Evolutionary conservation across 192 early-diverging fungal genomes (phyloP).

Genomic region (Gaertneriomyces sp.): DNA sequence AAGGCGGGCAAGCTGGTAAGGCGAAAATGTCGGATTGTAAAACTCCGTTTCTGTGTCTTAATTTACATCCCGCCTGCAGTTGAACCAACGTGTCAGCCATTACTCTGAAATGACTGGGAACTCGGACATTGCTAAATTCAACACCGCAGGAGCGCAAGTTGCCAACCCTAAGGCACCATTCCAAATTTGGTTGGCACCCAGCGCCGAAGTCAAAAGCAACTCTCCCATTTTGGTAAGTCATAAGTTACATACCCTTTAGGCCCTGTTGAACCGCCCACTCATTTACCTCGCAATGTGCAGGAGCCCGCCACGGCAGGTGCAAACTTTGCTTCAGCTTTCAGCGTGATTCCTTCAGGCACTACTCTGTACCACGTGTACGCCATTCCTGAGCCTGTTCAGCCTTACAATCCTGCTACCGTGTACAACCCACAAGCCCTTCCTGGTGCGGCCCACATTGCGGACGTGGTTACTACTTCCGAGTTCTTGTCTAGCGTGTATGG

Average conservation of each 20-base stretch:
- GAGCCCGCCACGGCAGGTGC: constrained; percentile 10
- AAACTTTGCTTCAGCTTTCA: constrained; percentile 15
- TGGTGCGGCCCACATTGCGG: constrained; percentile 10
- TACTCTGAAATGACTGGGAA: constrained; percentile 16
- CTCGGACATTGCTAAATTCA: constrained; percentile 5
- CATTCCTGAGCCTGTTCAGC: constrained; percentile 10
- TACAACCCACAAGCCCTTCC: constrained; percentile 14
- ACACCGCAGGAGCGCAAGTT: neutral
- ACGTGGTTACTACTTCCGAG: constrained; percentile 8
- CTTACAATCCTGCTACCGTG: constrained; percentile 7
- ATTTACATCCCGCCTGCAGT: neutral
- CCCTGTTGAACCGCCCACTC: neutral
- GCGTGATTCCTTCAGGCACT: constrained; percentile 5
- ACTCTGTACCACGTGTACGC: constrained; percentile 14
- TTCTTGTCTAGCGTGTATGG: constrained; percentile 13
- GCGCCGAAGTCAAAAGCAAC: neutral
- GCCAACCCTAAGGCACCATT: constrained; percentile 6
- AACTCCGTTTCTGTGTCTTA: neutral
- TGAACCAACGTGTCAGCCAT: constrained; percentile 13
- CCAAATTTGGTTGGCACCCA: constrained; percentile 12
- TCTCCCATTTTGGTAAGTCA: constrained; percentile 3
- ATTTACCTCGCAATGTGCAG: neutral
- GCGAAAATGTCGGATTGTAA: neutral
- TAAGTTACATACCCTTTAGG: too few species aligned
- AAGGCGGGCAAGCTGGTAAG: constrained; percentile 7